Evolutionary conservation across 306 rosid genomes (phyloP).

Genomic region (Trifolium fragiferum): DNA sequence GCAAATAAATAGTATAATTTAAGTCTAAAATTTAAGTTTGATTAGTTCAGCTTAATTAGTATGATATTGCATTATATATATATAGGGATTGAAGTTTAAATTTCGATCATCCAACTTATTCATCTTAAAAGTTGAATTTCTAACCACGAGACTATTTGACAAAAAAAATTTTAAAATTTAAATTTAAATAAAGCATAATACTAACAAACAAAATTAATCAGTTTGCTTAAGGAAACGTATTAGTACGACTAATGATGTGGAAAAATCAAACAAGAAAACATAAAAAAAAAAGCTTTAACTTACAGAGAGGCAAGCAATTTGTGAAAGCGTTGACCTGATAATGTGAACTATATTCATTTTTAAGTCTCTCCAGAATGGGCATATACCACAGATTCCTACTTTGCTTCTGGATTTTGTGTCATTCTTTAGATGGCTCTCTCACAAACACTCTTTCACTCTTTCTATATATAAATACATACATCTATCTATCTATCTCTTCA

Average conservation of each 20-base stretch:
- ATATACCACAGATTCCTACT: conserved; percentile 39
- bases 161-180: no score
- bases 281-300: no score
- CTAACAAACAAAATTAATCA: no score
- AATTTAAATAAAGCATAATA: no score
- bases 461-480: not conserved
- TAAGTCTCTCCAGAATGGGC: not conserved
- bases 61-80: no score
- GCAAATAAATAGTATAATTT: no score
- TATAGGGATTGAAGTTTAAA: no score
- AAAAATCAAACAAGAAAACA: not conserved
- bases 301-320: conserved; percentile 14
- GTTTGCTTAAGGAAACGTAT: not conserved
- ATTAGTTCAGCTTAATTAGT: no score
- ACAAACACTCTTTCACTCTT: not conserved
- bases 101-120: no score
- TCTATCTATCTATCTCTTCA: not conserved
- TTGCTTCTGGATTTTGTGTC: conserved; percentile 21
- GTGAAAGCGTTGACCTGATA: conserved; percentile 42
- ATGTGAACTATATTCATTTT: conserved; percentile 2
- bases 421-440: not conserved
- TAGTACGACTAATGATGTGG: not conserved
- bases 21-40: no score
- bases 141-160: no score
- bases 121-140: no score